Evolutionary conservation across 345 rosid genomes (phyloP).

Genomic region (Eutrema japonicum): DNA sequence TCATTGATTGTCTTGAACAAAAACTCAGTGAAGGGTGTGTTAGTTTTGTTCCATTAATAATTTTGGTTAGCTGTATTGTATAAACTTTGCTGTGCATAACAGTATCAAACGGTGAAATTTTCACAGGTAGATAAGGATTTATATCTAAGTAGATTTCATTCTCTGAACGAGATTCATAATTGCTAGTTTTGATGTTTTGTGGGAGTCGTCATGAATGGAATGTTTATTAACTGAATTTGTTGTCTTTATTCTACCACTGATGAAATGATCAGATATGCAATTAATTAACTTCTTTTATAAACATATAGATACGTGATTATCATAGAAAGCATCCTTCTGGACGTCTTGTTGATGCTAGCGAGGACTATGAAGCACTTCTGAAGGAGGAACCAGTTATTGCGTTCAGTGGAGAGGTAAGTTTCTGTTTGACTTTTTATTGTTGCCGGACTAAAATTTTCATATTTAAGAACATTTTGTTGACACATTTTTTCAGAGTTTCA

Average conservation of each 20-base stretch:
- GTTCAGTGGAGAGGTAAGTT: conserved; percentile 89
- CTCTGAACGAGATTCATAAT: not conserved
- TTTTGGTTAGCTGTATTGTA: not conserved
- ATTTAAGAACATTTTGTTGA: conserved; percentile 15
- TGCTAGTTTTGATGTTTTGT: conserved; percentile 4
- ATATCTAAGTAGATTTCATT: conserved; percentile 2
- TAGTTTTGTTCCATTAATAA: not conserved
- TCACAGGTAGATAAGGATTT: not conserved
- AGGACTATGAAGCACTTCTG: conserved; percentile 69
- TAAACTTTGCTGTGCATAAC: not conserved
- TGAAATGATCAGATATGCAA: not conserved
- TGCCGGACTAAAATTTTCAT: not conserved
- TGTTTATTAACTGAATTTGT: conserved; percentile 3
- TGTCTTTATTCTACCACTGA: not conserved
- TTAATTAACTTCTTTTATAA: not conserved
- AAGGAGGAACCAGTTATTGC: conserved; percentile 84
- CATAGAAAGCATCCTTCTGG: conserved; percentile 89
- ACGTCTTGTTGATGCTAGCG: conserved; percentile 70
- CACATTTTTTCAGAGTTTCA: not conserved
- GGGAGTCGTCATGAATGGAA: not conserved
- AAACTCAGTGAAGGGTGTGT: conserved; percentile 1
- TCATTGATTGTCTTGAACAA: not conserved
- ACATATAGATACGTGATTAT: conserved; percentile 61
- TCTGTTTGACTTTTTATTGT: conserved; percentile 8
- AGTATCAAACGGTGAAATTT: not conserved